These are phyloP conservation scores for Mortierella claussenii DNA, from an alignment of 192 early-diverging fungal genomes.

Conservation along the genomic window DNA sequence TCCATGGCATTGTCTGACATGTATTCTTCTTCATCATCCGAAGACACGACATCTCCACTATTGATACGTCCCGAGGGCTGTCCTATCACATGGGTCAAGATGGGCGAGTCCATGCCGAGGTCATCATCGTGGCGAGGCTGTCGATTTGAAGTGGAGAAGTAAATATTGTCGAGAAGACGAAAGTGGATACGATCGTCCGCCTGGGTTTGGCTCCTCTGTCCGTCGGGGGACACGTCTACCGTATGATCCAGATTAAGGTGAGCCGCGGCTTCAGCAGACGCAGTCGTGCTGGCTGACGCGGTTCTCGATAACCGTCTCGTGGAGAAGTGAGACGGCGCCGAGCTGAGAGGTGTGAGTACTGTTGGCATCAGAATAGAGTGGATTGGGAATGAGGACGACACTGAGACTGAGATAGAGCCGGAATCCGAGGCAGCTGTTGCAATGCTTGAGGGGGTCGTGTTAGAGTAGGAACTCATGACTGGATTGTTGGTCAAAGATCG, in stretches of 20 bases:
- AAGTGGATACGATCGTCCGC: constrained; percentile 47
- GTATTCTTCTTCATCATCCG: constrained; percentile 4
- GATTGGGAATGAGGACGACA: constrained; percentile 4
- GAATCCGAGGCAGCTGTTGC: constrained; percentile 16
- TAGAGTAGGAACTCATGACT: constrained; percentile 4
- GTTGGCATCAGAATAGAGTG: not conserved
- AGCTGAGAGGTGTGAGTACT: not conserved
- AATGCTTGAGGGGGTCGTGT: constrained; percentile 6
- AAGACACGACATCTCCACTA: not conserved
- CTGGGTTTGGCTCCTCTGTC: no score
- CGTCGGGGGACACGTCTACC: no score
- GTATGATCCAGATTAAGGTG: no score
- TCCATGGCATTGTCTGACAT: not conserved
- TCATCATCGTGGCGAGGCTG: constrained; percentile 11
- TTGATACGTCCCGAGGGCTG: not conserved
- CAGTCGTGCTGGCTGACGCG: no score
- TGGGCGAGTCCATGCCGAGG: constrained; percentile 7
- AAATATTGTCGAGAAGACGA: constrained; percentile 21
- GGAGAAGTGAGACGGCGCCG: no score
- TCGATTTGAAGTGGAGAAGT: constrained; percentile 10
- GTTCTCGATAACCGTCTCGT: no score
- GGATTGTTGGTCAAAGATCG: constrained; percentile 37
- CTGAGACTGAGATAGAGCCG: constrained; percentile 20
- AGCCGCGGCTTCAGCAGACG: no score
- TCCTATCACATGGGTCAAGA: no score